phyloP scores from a whole-genome alignment of 2,329 filamentous ascomycete genomes.

The Moelleriella libera region DNA sequence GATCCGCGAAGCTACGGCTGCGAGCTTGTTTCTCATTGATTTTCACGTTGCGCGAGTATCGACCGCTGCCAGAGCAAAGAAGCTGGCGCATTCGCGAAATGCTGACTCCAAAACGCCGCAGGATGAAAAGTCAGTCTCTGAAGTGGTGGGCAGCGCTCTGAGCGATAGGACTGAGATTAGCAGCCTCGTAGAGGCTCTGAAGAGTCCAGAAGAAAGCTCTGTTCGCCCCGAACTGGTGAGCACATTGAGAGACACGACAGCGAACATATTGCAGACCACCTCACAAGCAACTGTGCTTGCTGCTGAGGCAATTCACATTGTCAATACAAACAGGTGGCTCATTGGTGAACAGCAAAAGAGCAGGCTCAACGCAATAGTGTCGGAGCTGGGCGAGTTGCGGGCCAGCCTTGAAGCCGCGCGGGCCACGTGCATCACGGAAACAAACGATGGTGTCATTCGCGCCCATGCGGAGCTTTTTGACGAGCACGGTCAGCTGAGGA shows the following conservation, averaged over 20 bases:
- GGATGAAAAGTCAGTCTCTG: conserved; percentile 4
- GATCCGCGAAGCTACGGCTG: conserved; percentile 19
- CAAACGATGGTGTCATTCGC: conserved; percentile 24
- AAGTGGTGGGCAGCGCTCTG: conserved; percentile 11
- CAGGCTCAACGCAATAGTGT: conserved; percentile 9
- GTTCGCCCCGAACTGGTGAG: conserved; percentile 17
- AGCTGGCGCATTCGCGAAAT: not conserved
- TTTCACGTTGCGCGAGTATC: conserved; percentile 21
- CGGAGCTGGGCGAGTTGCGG: conserved; percentile 9
- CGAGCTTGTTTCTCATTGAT: conserved; percentile 23
- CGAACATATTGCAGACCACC: conserved; percentile 11
- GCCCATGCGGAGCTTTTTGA: conserved; percentile 26
- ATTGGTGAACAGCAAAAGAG: conserved; percentile 7
- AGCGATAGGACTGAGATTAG: conserved; percentile 6
- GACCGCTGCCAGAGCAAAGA: conserved; percentile 9
- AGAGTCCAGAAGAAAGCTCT: conserved; percentile 18
- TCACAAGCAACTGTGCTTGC: conserved; percentile 11
- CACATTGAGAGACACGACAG: conserved; percentile 15
- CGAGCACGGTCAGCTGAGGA: conserved; percentile 20
- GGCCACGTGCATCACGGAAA: conserved; percentile 13
- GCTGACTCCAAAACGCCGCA: not conserved
- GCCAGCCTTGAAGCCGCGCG: conserved; percentile 13
- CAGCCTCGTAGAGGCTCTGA: conserved; percentile 20
- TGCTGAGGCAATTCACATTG: conserved; percentile 10
- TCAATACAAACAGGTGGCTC: conserved; percentile 17